These are phyloP conservation scores for Echinosophora koreensis DNA, from an alignment of 306 rosid species.

Conservation along the genomic window DNA sequence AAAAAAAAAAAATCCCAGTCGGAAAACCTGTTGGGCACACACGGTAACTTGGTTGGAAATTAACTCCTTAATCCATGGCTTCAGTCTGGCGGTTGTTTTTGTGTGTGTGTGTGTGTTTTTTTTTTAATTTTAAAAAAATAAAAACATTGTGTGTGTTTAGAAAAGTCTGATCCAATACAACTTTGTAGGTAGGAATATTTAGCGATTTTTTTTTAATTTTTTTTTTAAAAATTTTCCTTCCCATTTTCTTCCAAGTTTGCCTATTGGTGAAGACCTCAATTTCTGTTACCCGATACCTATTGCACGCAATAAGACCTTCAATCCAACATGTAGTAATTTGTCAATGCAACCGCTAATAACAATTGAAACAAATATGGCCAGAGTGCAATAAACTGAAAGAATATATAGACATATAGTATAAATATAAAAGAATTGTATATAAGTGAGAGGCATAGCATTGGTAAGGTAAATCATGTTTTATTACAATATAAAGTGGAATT, in stretches of 20 bases:
- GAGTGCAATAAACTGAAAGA: slow-evolving; percentile 13
- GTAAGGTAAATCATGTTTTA: neutral
- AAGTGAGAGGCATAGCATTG: slow-evolving; percentile 7
- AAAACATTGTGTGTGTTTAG: too few relatives aligned
- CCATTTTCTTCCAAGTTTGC: too few relatives aligned
- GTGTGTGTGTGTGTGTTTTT: too few relatives aligned
- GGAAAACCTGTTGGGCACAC: too few relatives aligned
- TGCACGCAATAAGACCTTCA: slow-evolving; percentile 42
- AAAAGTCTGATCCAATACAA: too few relatives aligned
- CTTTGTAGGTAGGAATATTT: too few relatives aligned
- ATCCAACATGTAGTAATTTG: slow-evolving; percentile 38
- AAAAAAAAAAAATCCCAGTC: too few relatives aligned
- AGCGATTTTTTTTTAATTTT: too few relatives aligned
- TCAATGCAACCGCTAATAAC: slow-evolving; percentile 12
- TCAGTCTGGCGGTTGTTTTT: neutral
- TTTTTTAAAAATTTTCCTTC: too few relatives aligned
- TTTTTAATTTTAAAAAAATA: too few relatives aligned
- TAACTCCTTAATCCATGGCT: neutral
- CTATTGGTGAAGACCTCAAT: slow-evolving; percentile 27
- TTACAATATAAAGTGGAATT: too few relatives aligned
- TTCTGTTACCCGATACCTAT: slow-evolving; percentile 95
- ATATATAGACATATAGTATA: slow-evolving; percentile 36
- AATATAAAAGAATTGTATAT: slow-evolving; percentile 2
- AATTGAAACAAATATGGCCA: slow-evolving; percentile 41
- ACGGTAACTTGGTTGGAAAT: neutral